phyloP scores from a whole-genome alignment of 2,329 filamentous ascomycete genomes.

The Eurotiales sp. region DNA sequence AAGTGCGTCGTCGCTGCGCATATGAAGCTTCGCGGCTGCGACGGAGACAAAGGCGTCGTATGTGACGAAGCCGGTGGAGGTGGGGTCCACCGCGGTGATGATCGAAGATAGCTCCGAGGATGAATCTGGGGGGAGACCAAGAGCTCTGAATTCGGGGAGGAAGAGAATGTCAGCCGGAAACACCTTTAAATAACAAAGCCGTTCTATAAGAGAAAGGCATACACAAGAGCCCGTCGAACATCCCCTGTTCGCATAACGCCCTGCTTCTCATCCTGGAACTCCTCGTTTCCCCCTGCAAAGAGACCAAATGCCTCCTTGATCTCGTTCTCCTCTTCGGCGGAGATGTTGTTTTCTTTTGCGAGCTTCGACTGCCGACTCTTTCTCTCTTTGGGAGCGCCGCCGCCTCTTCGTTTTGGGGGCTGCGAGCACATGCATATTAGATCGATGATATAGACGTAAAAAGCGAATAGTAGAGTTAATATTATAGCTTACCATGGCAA shows the following conservation, averaged over 20 bases:
- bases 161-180: background rate
- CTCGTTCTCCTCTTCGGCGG: constrained; percentile 77
- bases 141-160: constrained; percentile 56
- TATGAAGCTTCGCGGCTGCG: constrained; percentile 79
- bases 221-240: constrained; percentile 71
- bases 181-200: background rate
- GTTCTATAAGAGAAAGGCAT: constrained; percentile 30
- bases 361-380: constrained; percentile 71
- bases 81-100: constrained; percentile 76
- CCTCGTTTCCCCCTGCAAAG: constrained; percentile 59
- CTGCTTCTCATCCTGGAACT: constrained; percentile 67
- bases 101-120: constrained; percentile 71
- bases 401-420: constrained; percentile 37
- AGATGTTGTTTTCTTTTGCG: constrained; percentile 86
- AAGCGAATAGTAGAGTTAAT: background rate
- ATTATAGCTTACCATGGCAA: constrained; percentile 7
- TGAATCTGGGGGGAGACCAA: constrained; percentile 66
- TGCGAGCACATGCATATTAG: constrained; percentile 12
- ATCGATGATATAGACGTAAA: background rate
- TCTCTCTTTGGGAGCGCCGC: constrained; percentile 30
- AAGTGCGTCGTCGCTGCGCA: constrained; percentile 49
- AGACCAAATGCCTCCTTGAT: constrained; percentile 86
- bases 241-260: constrained; percentile 66
- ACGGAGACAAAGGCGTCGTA: constrained; percentile 84
- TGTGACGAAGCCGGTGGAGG: constrained; percentile 69